Conservation (phyloP, 139 green algal species). For the Nannochloris sp. region DNA sequence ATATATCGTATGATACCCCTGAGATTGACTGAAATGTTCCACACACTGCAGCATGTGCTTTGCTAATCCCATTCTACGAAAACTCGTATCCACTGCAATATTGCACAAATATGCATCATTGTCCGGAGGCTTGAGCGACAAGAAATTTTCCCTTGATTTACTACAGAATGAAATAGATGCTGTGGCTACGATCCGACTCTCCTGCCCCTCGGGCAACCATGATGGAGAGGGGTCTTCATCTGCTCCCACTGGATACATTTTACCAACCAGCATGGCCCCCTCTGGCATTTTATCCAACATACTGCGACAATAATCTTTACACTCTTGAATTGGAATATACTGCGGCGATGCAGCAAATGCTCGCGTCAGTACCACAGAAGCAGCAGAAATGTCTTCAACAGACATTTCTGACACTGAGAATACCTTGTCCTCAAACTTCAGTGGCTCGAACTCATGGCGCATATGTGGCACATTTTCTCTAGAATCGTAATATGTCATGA, state of each 20-base stretch:
- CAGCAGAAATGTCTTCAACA: neutral
- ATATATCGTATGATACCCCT: slow-evolving; percentile 2
- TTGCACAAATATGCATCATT: slow-evolving; percentile 15
- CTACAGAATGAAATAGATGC: slow-evolving; percentile 1
- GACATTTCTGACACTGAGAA: neutral
- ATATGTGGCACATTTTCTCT: no score
- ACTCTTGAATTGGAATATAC: neutral
- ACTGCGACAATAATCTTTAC: neutral
- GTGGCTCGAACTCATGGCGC: neutral
- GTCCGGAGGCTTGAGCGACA: slow-evolving; percentile 5
- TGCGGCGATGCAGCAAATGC: neutral
- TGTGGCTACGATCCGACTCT: slow-evolving; percentile 2
- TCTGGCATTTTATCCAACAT: slow-evolving; percentile 1
- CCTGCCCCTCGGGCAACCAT: slow-evolving; percentile 2
- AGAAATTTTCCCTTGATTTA: slow-evolving; percentile 8
- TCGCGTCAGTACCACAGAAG: slow-evolving; percentile 1
- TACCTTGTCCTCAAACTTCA: neutral
- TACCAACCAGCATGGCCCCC: slow-evolving; percentile 2
- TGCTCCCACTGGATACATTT: neutral
- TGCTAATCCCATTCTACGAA: slow-evolving; percentile 5
- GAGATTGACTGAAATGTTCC: neutral
- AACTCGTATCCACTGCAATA: slow-evolving; percentile 12
- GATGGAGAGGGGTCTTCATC: neutral
- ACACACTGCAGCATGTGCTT: neutral
- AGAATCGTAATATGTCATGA: no score